phyloP scores from a whole-genome alignment of 1,284 basidiomycete species.

The Trametes versicolor region DNA sequence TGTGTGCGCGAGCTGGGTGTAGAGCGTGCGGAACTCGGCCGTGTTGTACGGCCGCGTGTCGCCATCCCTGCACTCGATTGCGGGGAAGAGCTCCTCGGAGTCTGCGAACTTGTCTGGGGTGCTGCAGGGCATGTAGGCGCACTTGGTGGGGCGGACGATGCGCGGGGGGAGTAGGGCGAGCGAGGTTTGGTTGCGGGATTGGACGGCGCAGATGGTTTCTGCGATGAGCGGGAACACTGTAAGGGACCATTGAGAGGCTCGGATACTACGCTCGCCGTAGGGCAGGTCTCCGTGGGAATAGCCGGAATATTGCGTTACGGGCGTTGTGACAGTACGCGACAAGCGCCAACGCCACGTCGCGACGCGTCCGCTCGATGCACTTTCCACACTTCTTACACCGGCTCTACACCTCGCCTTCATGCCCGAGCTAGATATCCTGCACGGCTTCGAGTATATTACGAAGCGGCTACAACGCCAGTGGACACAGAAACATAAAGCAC shows the following conservation, averaged over 20 bases:
- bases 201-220: constrained; percentile 49
- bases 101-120: constrained; percentile 26
- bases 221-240: constrained; percentile 46
- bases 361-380: too few species aligned
- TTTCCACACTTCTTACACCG: too few species aligned
- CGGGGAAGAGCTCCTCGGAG: constrained; percentile 40
- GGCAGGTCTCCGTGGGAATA: too few species aligned
- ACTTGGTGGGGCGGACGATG: constrained; percentile 32
- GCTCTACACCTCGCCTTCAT: too few species aligned
- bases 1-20: constrained; percentile 46
- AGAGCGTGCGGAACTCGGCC: constrained; percentile 11
- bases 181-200: constrained; percentile 44
- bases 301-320: too few species aligned
- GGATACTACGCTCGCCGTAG: too few species aligned
- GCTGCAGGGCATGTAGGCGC: constrained; percentile 39
- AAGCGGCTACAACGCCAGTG: not conserved
- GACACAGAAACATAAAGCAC: not conserved
- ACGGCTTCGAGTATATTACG: not conserved
- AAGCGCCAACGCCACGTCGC: too few species aligned
- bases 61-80: constrained; percentile 54
- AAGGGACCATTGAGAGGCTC: constrained; percentile 50
- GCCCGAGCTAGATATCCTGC: constrained; percentile 3
- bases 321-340: too few species aligned
- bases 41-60: constrained; percentile 40
- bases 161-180: constrained; percentile 41